Evolutionary conservation across 169 alveolate genomes (phyloP).

Genomic region (Eimeria maxima): DNA sequence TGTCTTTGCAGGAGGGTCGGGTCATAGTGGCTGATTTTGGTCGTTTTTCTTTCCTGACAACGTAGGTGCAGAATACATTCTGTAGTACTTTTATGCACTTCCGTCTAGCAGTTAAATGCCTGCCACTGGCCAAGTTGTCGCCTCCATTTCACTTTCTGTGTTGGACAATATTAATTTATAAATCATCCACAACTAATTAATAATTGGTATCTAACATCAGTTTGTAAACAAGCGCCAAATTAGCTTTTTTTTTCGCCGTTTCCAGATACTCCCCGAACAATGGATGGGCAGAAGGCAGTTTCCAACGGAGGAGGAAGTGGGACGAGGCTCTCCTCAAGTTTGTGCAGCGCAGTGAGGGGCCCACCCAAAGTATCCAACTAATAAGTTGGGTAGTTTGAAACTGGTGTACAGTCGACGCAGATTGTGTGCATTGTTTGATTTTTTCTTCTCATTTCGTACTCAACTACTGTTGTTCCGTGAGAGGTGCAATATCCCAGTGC

Average conservation of each 20-base stretch:
- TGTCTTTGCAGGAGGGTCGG: constrained; percentile 23
- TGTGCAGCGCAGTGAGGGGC: constrained; percentile 2
- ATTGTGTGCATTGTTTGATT: background rate
- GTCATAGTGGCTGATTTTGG: constrained; percentile 40
- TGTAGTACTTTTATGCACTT: background rate
- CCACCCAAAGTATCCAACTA: background rate
- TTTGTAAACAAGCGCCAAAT: no score
- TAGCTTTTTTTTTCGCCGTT: background rate
- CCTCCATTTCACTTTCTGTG: no score
- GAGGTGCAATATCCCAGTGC: no score
- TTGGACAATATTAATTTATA: no score
- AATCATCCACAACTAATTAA: no score
- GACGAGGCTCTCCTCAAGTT: constrained; percentile 46
- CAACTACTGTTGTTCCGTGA: no score
- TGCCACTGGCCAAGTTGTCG: no score
- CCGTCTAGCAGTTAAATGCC: background rate
- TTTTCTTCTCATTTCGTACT: background rate
- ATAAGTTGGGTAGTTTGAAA: background rate
- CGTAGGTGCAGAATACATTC: background rate
- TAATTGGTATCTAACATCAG: no score
- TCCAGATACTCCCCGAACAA: constrained; percentile 70
- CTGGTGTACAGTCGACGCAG: background rate
- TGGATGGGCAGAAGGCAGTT: constrained; percentile 38
- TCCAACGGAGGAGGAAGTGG: constrained; percentile 70
- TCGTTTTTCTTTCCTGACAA: constrained; percentile 14